These are phyloP conservation scores for Dendrobium chrysotoxum DNA, from an alignment of 106 monocot genomes.

Conservation along the genomic window DNA sequence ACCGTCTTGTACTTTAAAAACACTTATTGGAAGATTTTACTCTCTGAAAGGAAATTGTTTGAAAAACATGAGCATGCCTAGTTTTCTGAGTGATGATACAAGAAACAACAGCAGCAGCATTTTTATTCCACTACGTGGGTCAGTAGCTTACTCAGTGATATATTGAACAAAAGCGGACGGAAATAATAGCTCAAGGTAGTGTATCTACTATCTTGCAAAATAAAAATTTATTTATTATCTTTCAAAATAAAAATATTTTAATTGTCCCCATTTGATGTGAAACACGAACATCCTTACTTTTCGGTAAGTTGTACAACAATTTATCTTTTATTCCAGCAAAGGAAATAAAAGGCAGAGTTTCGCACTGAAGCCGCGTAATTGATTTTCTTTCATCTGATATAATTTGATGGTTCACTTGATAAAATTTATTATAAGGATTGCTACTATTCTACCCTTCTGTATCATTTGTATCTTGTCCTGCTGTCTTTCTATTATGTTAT, in stretches of 20 bases:
- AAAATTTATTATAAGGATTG: neutral
- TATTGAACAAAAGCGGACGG: neutral
- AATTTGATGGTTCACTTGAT: neutral
- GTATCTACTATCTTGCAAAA: neutral
- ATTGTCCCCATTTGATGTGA: neutral
- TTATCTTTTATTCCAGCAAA: neutral
- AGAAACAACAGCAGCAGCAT: too few species aligned
- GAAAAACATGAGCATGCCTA: too few species aligned
- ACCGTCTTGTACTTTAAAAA: too few species aligned
- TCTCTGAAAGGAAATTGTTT: neutral
- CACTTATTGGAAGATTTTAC: neutral
- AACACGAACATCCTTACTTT: neutral
- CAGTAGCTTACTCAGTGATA: too few species aligned
- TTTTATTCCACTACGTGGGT: too few species aligned
- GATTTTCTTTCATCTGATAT: neutral
- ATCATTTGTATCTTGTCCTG: neutral
- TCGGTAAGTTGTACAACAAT: neutral
- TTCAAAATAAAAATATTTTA: too few species aligned
- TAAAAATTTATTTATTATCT: neutral
- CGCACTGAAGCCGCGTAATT: neutral
- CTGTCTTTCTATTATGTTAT: neutral
- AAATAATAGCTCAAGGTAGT: conserved; percentile 1
- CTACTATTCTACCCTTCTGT: neutral
- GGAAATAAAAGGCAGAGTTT: neutral
- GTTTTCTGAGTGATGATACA: too few species aligned